Evolutionary conservation across 768 basidiomycete species (phyloP).

Genomic region (Lactarius tabidus): DNA sequence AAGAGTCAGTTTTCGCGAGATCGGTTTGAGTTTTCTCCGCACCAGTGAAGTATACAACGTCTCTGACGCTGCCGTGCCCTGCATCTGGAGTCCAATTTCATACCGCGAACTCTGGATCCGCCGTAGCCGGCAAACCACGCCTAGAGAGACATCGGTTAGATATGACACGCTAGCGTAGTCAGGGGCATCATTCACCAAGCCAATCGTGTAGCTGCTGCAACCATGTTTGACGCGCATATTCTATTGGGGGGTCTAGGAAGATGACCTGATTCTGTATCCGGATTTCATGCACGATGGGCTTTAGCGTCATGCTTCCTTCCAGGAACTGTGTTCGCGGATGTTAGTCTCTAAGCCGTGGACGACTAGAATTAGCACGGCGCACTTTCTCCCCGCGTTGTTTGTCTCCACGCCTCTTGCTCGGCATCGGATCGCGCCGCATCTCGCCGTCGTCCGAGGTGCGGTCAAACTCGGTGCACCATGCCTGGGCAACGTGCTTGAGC

Average conservation of each 20-base stretch:
- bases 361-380: conserved; percentile 14
- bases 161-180: not conserved
- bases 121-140: conserved; percentile 80
- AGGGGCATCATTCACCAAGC: conserved; percentile 51
- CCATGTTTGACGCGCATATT: conserved; percentile 88
- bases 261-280: conserved; percentile 99
- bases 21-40: conserved; percentile 28
- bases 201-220: conserved; percentile 85
- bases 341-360: not conserved
- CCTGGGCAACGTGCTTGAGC: conserved; percentile 69
- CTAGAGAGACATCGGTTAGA: conserved; percentile 35
- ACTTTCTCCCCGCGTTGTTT: conserved; percentile 80
- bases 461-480: conserved; percentile 89
- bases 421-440: conserved; percentile 48
- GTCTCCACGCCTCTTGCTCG: conserved; percentile 62
- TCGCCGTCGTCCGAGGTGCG: conserved; percentile 63
- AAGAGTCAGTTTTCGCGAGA: conserved; percentile 18
- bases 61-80: conserved; percentile 58
- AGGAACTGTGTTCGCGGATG: conserved; percentile 43
- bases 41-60: conserved; percentile 82
- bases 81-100: conserved; percentile 94
- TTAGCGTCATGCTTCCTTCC: conserved; percentile 71
- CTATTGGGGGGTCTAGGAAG: conserved; percentile 97
- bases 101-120: conserved; percentile 94
- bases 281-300: conserved; percentile 91